These are phyloP conservation scores for Aphanomyces euteiches DNA, from an alignment of 352 stramenopile species.

Conservation along the genomic window DNA sequence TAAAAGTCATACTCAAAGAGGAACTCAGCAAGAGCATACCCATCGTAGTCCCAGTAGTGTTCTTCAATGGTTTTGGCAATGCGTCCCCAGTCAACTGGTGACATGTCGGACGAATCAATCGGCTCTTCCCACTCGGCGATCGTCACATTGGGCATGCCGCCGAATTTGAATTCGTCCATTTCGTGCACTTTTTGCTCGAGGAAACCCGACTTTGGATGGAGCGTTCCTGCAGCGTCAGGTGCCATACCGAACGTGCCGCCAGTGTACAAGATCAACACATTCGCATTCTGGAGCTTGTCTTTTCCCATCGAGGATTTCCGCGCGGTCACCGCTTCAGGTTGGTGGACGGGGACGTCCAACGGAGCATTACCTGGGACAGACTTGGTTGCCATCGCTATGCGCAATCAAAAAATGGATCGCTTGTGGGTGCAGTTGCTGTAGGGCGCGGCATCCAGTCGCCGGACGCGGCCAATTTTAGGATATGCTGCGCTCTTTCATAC, in stretches of 20 bases:
- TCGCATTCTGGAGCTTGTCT: conserved; percentile 38
- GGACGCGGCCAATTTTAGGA: too few species aligned
- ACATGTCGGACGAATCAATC: conserved; percentile 90
- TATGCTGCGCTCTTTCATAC: too few species aligned
- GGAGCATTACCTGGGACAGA: background rate
- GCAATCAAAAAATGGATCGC: background rate
- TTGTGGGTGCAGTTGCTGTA: background rate
- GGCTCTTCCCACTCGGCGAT: conserved; percentile 75
- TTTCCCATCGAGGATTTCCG: conserved; percentile 10
- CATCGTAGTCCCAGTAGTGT: conserved; percentile 94
- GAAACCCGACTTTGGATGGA: conserved; percentile 84
- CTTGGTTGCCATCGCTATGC: background rate
- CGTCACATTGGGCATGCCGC: conserved; percentile 73
- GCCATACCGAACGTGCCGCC: conserved; percentile 91
- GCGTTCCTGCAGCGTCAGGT: conserved; percentile 58
- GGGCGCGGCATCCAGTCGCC: too few species aligned
- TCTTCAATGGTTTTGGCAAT: conserved; percentile 93
- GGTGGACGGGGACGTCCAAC: background rate
- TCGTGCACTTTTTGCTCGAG: conserved; percentile 82
- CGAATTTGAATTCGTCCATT: conserved; percentile 84
- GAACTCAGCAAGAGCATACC: conserved; percentile 27
- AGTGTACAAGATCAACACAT: conserved; percentile 87
- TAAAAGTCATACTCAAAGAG: conserved; percentile 23
- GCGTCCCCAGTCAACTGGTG: conserved; percentile 85
- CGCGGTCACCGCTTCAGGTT: background rate